phyloP scores from a whole-genome alignment of 2,329 filamentous ascomycete species.

The Curvularia eragrostidis region DNA sequence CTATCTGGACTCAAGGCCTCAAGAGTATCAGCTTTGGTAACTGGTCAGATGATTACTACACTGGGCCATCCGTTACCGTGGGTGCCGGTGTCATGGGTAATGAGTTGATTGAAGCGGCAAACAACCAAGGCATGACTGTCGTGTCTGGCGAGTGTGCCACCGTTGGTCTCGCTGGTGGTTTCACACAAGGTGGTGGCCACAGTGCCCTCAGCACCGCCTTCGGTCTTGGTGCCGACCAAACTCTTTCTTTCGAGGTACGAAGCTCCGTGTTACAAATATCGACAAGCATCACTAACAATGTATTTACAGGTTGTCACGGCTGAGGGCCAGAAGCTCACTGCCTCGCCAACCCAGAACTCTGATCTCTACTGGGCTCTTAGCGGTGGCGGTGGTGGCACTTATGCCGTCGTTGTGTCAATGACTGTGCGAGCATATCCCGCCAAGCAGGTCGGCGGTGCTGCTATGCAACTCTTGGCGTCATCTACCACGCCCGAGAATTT shows the following conservation, averaged over 20 bases:
- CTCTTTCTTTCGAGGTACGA: constrained; percentile 37
- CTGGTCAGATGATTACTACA: constrained; percentile 32
- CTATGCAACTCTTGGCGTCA: constrained; percentile 28
- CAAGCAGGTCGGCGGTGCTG: constrained; percentile 30
- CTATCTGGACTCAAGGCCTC: constrained; percentile 41
- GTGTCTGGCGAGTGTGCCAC: constrained; percentile 43
- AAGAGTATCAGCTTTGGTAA: constrained; percentile 31
- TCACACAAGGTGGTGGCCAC: constrained; percentile 42
- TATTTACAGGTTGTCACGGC: constrained; percentile 43
- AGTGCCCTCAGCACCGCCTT: constrained; percentile 25
- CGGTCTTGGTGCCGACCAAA: constrained; percentile 44
- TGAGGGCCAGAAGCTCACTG: constrained; percentile 37
- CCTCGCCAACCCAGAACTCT: constrained; percentile 35
- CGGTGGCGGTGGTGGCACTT: constrained; percentile 43
- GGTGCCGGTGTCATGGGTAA: constrained; percentile 39
- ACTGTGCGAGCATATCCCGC: constrained; percentile 39
- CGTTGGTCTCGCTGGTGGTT: constrained; percentile 45
- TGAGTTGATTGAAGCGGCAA: constrained; percentile 33
- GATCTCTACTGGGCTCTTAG: constrained; percentile 49
- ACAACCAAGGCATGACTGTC: constrained; percentile 27
- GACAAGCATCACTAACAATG: constrained; percentile 17
- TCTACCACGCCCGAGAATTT: constrained; percentile 25
- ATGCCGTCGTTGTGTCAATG: constrained; percentile 39
- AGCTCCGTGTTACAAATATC: background rate
- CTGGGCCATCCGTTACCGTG: constrained; percentile 34